Base-by-base conservation (phyloP, 805 yeast genomes). In the Cyberlindnera galapagoensis region DNA sequence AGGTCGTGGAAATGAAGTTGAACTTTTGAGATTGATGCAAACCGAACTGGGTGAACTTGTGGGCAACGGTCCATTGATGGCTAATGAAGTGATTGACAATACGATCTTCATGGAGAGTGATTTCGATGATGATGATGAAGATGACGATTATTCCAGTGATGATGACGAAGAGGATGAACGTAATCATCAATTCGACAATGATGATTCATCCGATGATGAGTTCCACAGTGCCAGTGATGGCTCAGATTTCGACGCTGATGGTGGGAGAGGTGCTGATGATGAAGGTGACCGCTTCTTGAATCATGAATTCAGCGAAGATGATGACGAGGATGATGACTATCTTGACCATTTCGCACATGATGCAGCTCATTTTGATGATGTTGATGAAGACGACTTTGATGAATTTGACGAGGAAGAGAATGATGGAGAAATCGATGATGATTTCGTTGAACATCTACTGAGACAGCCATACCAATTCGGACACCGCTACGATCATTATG, bases 131-230 rank as follows among this genome's bases (percentile, higher is more conserved):
- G 39, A 31, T 8, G 33, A 35, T 9, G 32, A 31, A 12, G 37
- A 45, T 24, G 40, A 40, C 18, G 33, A 30, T 4, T 40, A 30
- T 13, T 51, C 31, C 16, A 56, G 46, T 18, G 43, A 34, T 15
- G 52, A 43, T n/a, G 54, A 44, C 16, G 28, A 18, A 8, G 34
- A 37, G 5, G 40, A 34, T 22, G 35, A 32, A 11, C 31, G 13
- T 17, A 19, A 21, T n/a, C 17, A 21, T 19, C 14, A n/a, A 11
- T 14, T 11, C n/a, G 24, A 23, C 17, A 28, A 13, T 10, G 38
- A 21, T 10, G 31, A 33, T 14, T 8, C 13, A 25, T 24, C 16
- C n/a, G 31, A 27, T 22, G 28, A 24, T 15, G 12, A n/a, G 21
- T 26, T 21, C 20, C 23, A 21, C n/a, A 8, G 20, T 26, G 24